These are phyloP conservation scores for Limnanthes douglasii DNA, from an alignment of 345 rosid genomes.

Conservation along the genomic window DNA sequence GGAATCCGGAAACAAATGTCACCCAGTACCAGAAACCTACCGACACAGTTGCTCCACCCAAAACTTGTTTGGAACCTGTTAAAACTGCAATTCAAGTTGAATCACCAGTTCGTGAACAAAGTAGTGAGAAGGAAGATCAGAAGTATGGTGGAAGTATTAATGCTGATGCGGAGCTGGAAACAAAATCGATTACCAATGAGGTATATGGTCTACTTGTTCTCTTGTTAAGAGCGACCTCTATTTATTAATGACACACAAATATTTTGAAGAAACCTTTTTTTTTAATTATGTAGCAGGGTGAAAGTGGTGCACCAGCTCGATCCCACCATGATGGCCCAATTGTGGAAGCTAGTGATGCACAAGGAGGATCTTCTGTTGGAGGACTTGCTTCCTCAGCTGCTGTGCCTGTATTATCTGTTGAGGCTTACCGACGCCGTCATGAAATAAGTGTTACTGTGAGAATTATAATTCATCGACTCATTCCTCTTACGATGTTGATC, in stretches of 20 bases:
- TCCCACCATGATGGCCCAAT: conserved; percentile 17
- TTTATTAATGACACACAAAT: too few relatives aligned
- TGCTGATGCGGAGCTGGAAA: conserved; percentile 22
- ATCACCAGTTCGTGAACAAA: conserved; percentile 19
- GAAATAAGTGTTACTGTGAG: conserved; percentile 52
- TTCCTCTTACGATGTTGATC: too few relatives aligned
- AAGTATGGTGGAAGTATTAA: conserved; percentile 22
- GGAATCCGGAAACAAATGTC: conserved; percentile 95
- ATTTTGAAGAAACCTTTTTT: too few relatives aligned
- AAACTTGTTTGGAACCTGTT: conserved; percentile 21
- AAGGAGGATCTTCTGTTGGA: conserved; percentile 16
- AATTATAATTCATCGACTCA: too few relatives aligned
- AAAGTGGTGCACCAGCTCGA: conserved; percentile 19
- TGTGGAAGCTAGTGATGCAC: conserved; percentile 16
- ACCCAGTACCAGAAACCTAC: conserved; percentile 86
- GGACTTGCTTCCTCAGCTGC: conserved; percentile 19
- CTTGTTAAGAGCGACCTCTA: too few relatives aligned
- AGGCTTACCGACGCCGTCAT: conserved; percentile 44
- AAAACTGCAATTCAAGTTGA: conserved; percentile 41
- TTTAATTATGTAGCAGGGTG: conserved; percentile 9
- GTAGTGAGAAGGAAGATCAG: conserved; percentile 31
- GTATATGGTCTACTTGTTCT: too few relatives aligned
- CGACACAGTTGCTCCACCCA: conserved; percentile 7
- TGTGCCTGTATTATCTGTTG: conserved; percentile 27
- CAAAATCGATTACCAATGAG: conserved; percentile 24